Evolutionary conservation across 352 stramenopile species (phyloP), one percentile per base, ranked within the genome.

Genomic region (Globisporangium yorkense): DNA sequence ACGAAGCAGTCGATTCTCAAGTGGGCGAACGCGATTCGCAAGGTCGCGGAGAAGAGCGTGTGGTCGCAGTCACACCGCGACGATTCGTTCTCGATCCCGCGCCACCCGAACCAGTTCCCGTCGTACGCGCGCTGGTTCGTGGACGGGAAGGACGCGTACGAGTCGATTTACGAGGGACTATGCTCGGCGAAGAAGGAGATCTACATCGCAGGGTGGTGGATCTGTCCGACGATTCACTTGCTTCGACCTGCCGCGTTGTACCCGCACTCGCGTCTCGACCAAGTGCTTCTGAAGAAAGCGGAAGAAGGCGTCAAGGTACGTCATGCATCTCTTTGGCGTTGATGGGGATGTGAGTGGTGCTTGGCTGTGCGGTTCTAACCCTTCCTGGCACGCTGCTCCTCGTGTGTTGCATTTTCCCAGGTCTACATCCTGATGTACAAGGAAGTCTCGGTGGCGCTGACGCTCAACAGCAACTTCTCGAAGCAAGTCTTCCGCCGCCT

Each of bases 371-470:
- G 8, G 43, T 31, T 33, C 44, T 50, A 8, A 44, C 24, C 24
- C 24, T 27, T 27, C 24, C 24, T 27, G 24, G 24, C 33, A 5
- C 40, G 13, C 15, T 43, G 16, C 6, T 6, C 18, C 35, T 40
- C 2, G 27, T 29, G 20, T 44, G 43, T 33, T 33, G n/a, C n/a
- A 8, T 8, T 51, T 18, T 18, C 7, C 39, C 41, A 87, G 65
- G 79, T 97, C 15, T 97, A 96, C 62, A 82, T 97, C 27, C 70
- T 97, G 15, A 92, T 97, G 72, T 97, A 97, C 76, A 96, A 96
- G 56, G 89, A 97, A 62, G 59, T 96, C 8, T 74, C 82, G 2
- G 63, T 93, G 45, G 83, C 87, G 10, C 65, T 96, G 52, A 92
- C 84, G 18, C 62, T 94, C 35, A 94, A 96, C 72, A 93, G 80